Base-by-base conservation (phyloP, 1,139 yeast species). In the Blastobotrys apis region DNA sequence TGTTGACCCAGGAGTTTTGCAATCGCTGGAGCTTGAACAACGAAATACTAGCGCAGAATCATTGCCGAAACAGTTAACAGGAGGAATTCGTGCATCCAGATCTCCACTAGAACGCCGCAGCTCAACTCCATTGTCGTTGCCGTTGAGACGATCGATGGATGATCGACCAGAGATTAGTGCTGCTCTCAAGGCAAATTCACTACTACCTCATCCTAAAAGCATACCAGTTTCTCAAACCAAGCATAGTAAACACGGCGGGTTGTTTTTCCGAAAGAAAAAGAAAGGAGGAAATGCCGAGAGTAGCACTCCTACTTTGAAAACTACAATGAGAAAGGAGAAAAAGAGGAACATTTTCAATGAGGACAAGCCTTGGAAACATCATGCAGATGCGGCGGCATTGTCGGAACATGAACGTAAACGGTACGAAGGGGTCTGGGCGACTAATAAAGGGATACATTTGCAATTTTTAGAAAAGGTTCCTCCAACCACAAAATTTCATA, bases 331-430 rank as follows among this genome's bases (percentile, higher is more conserved):
- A 43, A 78, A 78, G 52, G 73, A 74, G 39, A 74, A 72, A 53
- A 69, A 67, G 51, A 73, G 72, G 54, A 65, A 71, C 35, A 62
- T 66, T 19, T 90, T 92, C 62, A 84, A 92, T 60, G 95, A 85
- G 55, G 87, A 85, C 52, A 88, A 90, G 62, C 97, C 97, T 0
- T 92, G 98, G 97, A 92, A 90, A 57, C 81, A 86, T 57, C 96
- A 87, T 60, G 71, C 70, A 33, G 84, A 80, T 50, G 71, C 80
- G 9, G 71, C 71, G 38, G 71, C 68, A 43, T 73, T 88, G 10
- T 74, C 84, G 0, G 88, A 82, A 23, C 74, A 72, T 30, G 97
- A 92, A 61, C 72, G 86, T 48, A 88, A 87, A 58, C 67, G 97
- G 40, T 90, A 90, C 62, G 97, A 88, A 62, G 95, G 95, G 13